Percentiles rank a stretch among this genome's conserved stretches.
Evolutionary conservation across 768 basidiomycete species (phyloP).

Genomic region (Lactarius hengduanensis): DNA sequence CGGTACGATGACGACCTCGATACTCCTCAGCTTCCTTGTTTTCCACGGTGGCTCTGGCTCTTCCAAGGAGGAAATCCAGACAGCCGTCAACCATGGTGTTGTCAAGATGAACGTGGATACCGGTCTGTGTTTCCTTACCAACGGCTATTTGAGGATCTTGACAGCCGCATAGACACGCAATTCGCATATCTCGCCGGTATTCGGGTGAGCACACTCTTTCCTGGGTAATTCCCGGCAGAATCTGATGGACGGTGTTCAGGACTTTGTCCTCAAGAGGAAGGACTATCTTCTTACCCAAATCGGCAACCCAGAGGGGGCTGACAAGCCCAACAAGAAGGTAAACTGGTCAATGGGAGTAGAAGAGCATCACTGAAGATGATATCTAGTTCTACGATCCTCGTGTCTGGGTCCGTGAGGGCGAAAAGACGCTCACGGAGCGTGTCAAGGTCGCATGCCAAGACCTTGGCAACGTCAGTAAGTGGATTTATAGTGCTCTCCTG

Average conservation of each 20-base stretch:
- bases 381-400: constrained; percentile 92
- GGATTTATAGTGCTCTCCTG: background rate
- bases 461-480: constrained; percentile 56
- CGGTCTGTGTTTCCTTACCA: constrained; percentile 36
- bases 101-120: constrained; percentile 99
- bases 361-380: background rate
- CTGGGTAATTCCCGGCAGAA: background rate
- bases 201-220: constrained; percentile 46
- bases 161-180: constrained; percentile 64
- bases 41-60: constrained; percentile 99
- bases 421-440: constrained; percentile 84
- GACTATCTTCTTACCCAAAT: constrained; percentile 90
- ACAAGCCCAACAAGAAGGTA: constrained; percentile 99
- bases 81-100: constrained; percentile 88
- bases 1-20: constrained; percentile 4
- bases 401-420: constrained; percentile 98
- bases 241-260: constrained; percentile 40
- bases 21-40: constrained; percentile 75
- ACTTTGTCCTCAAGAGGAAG: constrained; percentile 83
- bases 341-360: background rate
- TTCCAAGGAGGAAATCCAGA: constrained; percentile 90
- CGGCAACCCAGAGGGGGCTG: constrained; percentile 93
- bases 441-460: constrained; percentile 94
- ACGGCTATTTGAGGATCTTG: constrained; percentile 12
- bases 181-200: constrained; percentile 89